Evolutionary conservation across 345 rosid species (phyloP).

Genomic region (Nasturtium officinale): DNA sequence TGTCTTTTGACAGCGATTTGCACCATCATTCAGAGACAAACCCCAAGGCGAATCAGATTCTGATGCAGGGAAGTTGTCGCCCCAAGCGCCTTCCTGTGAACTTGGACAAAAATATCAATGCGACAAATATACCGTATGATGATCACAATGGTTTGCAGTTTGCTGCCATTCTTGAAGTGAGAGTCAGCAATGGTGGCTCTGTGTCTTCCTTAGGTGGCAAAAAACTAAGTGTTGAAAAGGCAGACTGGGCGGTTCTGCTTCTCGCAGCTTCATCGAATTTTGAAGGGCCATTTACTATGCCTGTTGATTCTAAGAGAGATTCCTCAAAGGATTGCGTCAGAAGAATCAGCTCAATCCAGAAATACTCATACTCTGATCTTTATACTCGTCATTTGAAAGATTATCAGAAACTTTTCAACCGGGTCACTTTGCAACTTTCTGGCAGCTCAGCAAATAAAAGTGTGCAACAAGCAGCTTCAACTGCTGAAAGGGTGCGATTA

Average conservation of each 20-base stretch:
- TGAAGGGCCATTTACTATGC: constrained; percentile 75
- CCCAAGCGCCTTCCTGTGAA: constrained; percentile 64
- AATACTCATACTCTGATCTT: constrained; percentile 65
- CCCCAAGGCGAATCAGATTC: constrained; percentile 54
- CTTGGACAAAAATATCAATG: constrained; percentile 38
- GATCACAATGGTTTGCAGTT: constrained; percentile 69
- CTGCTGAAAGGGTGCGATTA: constrained; percentile 74
- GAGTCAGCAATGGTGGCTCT: constrained; percentile 60
- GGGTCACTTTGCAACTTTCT: constrained; percentile 69
- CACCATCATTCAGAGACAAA: constrained; percentile 55
- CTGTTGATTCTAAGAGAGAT: constrained; percentile 69
- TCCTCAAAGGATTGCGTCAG: constrained; percentile 53
- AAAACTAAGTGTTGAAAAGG: constrained; percentile 70
- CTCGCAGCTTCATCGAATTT: constrained; percentile 75
- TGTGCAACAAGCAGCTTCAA: constrained; percentile 43
- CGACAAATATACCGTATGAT: constrained; percentile 41
- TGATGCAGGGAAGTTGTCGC: constrained; percentile 75
- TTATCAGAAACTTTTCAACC: constrained; percentile 76
- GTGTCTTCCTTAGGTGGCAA: constrained; percentile 55
- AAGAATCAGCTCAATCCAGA: constrained; percentile 51
- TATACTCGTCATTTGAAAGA: constrained; percentile 66
- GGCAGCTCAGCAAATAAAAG: constrained; percentile 45
- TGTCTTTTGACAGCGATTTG: constrained; percentile 63
- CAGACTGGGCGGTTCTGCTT: constrained; percentile 74
- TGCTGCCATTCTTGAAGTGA: constrained; percentile 66